Evolutionary conservation across 352 stramenopile genomes (phyloP).

Genomic region (Globisporangium cederbergense): DNA sequence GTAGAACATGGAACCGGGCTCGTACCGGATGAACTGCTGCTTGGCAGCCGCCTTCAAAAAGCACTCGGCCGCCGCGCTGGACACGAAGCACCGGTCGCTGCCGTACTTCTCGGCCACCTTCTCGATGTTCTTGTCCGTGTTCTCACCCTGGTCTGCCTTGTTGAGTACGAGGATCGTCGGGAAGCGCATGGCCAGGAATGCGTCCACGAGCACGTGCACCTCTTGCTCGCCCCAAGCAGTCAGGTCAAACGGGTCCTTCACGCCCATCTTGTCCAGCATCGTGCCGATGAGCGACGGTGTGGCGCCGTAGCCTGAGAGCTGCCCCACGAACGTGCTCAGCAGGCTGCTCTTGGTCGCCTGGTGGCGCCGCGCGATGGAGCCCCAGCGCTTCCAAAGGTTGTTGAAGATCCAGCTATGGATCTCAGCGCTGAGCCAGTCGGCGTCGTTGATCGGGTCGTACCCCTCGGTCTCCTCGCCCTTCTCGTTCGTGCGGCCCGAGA

Average conservation of each 20-base stretch:
- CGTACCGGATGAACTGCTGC: constrained; percentile 82
- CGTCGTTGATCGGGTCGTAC: constrained; percentile 88
- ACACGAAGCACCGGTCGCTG: constrained; percentile 83
- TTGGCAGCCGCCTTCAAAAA: constrained; percentile 73
- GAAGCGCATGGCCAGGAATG: constrained; percentile 78
- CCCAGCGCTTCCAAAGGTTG: constrained; percentile 86
- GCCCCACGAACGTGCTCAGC: constrained; percentile 59
- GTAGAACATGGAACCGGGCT: constrained; percentile 86
- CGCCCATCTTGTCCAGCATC: constrained; percentile 60
- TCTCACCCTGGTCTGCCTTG: constrained; percentile 81
- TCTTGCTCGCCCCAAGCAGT: constrained; percentile 51
- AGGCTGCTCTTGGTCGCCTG: constrained; percentile 69
- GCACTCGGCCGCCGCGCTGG: constrained; percentile 81
- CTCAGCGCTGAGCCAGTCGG: constrained; percentile 82
- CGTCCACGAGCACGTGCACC: constrained; percentile 73
- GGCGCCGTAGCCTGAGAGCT: constrained; percentile 79
- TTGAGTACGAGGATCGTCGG: constrained; percentile 88
- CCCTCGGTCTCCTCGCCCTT: constrained; percentile 85
- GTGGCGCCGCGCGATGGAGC: constrained; percentile 74
- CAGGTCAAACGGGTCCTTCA: constrained; percentile 66
- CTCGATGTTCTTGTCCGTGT: constrained; percentile 87
- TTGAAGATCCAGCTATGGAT: constrained; percentile 89
- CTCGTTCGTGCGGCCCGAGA: constrained; percentile 87
- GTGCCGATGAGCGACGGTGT: constrained; percentile 69
- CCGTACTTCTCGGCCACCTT: constrained; percentile 88